Evolutionary conservation across 2,329 filamentous ascomycete species (phyloP).

Genomic region (Colletotrichum gloeosporioides): DNA sequence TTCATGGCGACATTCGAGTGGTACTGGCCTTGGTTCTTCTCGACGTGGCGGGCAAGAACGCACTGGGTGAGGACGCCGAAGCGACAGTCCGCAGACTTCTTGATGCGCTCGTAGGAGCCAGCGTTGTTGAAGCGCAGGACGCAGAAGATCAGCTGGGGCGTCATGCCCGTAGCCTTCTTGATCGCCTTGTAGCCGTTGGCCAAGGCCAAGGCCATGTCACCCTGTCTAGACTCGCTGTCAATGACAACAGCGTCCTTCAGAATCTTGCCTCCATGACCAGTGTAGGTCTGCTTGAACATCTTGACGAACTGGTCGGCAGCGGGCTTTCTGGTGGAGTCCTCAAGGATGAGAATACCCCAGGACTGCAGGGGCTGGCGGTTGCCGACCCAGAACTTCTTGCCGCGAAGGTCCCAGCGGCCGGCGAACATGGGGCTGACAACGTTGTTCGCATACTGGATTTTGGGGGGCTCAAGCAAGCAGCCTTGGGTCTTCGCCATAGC

Average conservation of each 20-base stretch:
- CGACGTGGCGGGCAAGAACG: slow-evolving; percentile 73
- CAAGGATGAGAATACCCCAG: slow-evolving; percentile 79
- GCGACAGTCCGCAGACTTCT: slow-evolving; percentile 87
- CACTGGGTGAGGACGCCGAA: slow-evolving; percentile 86
- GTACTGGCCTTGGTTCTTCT: slow-evolving; percentile 78
- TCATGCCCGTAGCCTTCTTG: slow-evolving; percentile 55
- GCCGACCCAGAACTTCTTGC: slow-evolving; percentile 73
- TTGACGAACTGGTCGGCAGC: slow-evolving; percentile 64
- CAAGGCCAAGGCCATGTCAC: slow-evolving; percentile 58
- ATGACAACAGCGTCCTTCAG: slow-evolving; percentile 34
- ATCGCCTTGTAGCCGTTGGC: slow-evolving; percentile 59
- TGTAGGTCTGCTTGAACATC: slow-evolving; percentile 50
- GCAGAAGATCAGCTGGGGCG: slow-evolving; percentile 81
- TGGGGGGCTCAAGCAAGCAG: slow-evolving; percentile 72
- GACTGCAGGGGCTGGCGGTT: slow-evolving; percentile 68
- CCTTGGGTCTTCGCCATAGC: slow-evolving; percentile 73
- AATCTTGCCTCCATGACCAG: slow-evolving; percentile 53
- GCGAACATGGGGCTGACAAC: slow-evolving; percentile 64
- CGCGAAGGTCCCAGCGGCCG: slow-evolving; percentile 88
- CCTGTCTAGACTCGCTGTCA: slow-evolving; percentile 24
- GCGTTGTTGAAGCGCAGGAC: slow-evolving; percentile 75
- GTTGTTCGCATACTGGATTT: slow-evolving; percentile 69
- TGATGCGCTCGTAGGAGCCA: slow-evolving; percentile 81
- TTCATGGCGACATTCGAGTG: slow-evolving; percentile 96
- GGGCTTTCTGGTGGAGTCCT: slow-evolving; percentile 55